Conservation (phyloP, 192 early-diverging fungal genomes). For the Coemansia asiatica region DNA sequence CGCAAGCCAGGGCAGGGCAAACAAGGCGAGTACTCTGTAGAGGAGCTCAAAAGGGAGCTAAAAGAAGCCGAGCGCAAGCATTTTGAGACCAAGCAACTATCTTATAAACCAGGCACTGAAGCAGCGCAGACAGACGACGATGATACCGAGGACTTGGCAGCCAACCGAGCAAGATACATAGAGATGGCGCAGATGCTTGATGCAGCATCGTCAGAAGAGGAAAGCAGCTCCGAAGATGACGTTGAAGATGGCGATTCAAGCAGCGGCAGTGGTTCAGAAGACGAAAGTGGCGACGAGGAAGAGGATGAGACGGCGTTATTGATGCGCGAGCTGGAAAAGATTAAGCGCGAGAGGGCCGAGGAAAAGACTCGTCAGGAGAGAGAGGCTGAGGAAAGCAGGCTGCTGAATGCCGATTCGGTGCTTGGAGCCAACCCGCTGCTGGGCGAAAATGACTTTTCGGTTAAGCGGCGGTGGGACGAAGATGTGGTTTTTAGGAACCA, state of each 20-base stretch:
- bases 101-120: neutral
- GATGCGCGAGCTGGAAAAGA: slow-evolving; percentile 83
- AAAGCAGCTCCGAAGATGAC: slow-evolving; percentile 36
- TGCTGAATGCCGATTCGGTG: slow-evolving; percentile 57
- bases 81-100: slow-evolving; percentile 53
- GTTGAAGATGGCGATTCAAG: slow-evolving; percentile 39
- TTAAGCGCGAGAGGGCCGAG: slow-evolving; percentile 87
- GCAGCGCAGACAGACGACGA: neutral
- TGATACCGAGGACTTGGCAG: neutral
- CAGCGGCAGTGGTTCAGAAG: slow-evolving; percentile 4
- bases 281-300: slow-evolving; percentile 48
- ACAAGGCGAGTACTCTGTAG: slow-evolving; percentile 58
- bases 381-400: slow-evolving; percentile 51
- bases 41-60: slow-evolving; percentile 68
- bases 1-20: slow-evolving; percentile 69
- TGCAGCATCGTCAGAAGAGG: slow-evolving; percentile 58
- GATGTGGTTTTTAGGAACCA: slow-evolving; percentile 99
- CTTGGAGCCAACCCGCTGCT: slow-evolving; percentile 84
- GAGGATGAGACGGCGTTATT: slow-evolving; percentile 92
- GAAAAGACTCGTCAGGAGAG: slow-evolving; percentile 77
- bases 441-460: slow-evolving; percentile 67
- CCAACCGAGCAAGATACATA: slow-evolving; percentile 24
- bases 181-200: slow-evolving; percentile 43
- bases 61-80: slow-evolving; percentile 67
- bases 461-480: slow-evolving; percentile 95